Conservation (phyloP, 148 eudicot genomes). For the Arctostaphylos glauca region DNA sequence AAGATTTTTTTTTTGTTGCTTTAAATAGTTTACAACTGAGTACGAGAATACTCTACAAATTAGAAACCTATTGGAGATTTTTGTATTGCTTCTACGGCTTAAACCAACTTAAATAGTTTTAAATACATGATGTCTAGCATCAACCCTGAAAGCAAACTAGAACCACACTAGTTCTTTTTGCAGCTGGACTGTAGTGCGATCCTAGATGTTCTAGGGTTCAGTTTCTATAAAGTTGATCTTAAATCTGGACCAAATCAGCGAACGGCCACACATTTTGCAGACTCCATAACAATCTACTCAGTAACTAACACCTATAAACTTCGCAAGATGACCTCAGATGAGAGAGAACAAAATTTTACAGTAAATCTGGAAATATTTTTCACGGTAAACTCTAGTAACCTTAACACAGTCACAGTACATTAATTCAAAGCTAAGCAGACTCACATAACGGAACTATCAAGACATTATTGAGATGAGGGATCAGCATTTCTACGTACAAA, state of each 20-base stretch:
- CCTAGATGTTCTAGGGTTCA: not conserved
- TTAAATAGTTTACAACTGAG: not conserved
- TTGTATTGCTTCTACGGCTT: not conserved
- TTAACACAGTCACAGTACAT: not conserved
- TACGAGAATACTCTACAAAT: not conserved
- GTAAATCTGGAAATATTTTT: not conserved
- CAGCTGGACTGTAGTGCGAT: not conserved
- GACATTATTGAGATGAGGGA: constrained; percentile 18
- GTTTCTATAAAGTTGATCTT: not conserved
- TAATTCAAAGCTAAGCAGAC: constrained; percentile 1
- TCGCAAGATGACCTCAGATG: not conserved
- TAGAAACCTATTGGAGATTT: not conserved
- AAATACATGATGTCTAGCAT: not conserved
- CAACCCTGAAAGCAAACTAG: not conserved
- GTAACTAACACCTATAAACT: not conserved
- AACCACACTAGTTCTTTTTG: not conserved
- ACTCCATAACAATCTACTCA: not conserved
- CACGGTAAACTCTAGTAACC: not conserved
- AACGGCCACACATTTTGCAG: not conserved
- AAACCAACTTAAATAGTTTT: not conserved
- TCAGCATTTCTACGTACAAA: constrained; percentile 43
- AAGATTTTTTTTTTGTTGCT: not conserved
- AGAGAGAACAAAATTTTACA: not conserved
- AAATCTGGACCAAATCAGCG: not conserved
- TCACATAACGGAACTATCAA: constrained; percentile 3